Evolutionary conservation across 441 rosid species (phyloP), one percentile per base, ranked within the genome.

Genomic region (Sinapis alba): DNA sequence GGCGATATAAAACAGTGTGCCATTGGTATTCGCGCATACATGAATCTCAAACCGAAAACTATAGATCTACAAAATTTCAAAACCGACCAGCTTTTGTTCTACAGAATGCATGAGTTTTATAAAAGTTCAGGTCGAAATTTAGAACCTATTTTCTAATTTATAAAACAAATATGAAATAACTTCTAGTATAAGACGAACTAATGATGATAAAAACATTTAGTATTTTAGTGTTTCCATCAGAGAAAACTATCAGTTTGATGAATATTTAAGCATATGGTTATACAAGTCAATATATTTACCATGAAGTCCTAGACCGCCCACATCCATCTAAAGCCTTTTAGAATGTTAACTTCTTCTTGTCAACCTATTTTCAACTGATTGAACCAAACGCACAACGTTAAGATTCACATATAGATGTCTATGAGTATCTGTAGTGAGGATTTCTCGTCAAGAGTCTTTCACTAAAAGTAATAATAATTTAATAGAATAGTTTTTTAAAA

Each of bases 91-190:
- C 53, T 54, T 13, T 32, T 36, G 38, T 20, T 53, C 34, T 34
- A 68, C 21, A 68, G 2, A 16, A 20, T 69, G 36, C 51, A 51
- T 2, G 63, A 23, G 72, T 56, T 56, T 38, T 43, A 10, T 56
- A 36, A 9, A 36, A 23, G 6, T 24, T 28, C 34, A 69, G 54
- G 73, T 24, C 60, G 10, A 10, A 69, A 38, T 15, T 57, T 23
- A 3, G 4, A 32, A 54, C 41, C n/a, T 23, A 36, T 23, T 20
- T 11, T 30, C 36, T 23, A 57, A 21, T 65, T n/a, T 5, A 12
- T 11, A 20, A 34, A 30, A 38, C n/a, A 36, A 34, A 24, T 38
- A 69, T 57, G 70, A 23, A 47, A 47, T 50, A 27, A 47, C 59
- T 58, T 58, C 64, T 11, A 36, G 2, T 36, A 1, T 45, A 15